phyloP scores from a whole-genome alignment of 2,329 filamentous ascomycete genomes.

The Hymenoscyphus linearis region DNA sequence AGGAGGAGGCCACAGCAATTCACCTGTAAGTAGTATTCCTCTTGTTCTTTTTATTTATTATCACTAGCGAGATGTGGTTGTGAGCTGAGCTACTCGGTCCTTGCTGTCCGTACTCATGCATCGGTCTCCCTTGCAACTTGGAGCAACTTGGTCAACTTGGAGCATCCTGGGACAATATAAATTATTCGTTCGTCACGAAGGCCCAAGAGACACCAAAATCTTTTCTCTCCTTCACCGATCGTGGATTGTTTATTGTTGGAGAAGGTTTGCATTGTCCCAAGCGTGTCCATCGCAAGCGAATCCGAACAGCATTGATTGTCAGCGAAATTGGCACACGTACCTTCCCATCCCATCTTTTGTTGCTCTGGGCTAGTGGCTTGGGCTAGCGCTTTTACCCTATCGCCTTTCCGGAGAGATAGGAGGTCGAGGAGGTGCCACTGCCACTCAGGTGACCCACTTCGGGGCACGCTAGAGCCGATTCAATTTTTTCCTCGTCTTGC shows the following conservation, averaged over 20 bases:
- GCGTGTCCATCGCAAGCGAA: no score
- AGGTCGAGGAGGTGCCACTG: background rate
- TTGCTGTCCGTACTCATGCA: background rate
- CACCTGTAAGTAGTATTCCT: conserved; percentile 44
- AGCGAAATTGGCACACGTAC: background rate
- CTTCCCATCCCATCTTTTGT: background rate
- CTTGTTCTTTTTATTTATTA: background rate
- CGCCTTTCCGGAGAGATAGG: background rate
- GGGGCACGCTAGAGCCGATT: background rate
- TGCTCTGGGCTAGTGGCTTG: background rate
- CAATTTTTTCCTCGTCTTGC: background rate
- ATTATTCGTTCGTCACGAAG: no score
- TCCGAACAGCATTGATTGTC: no score
- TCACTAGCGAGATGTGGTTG: background rate
- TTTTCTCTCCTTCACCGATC: no score
- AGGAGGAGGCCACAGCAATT: conserved; percentile 54
- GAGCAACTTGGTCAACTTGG: no score
- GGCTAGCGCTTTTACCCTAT: background rate
- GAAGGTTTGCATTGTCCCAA: no score
- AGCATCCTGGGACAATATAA: no score
- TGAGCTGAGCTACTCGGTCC: background rate
- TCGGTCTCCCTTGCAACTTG: background rate
- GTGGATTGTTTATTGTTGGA: no score
- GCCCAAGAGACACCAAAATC: no score
- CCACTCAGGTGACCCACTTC: no score